These are phyloP conservation scores for Lodderomyces orthopsilosis DNA, from an alignment of 1,139 yeast genomes.

Conservation along the genomic window DNA sequence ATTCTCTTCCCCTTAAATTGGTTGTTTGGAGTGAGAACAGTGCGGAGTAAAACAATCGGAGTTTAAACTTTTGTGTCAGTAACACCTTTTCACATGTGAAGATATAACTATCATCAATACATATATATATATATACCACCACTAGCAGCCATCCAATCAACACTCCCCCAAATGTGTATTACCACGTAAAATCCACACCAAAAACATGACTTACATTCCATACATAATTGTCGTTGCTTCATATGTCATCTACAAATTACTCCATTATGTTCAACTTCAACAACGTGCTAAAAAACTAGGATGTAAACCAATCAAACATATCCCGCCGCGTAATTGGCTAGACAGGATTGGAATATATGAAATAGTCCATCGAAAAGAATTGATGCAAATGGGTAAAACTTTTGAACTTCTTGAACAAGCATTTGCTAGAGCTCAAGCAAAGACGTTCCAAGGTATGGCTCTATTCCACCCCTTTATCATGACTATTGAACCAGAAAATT, in stretches of 20 bases:
- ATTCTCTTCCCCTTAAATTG: too few species aligned
- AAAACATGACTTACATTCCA: background rate
- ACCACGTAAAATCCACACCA: background rate
- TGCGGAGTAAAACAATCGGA: background rate
- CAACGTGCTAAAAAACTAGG: background rate
- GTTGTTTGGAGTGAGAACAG: background rate
- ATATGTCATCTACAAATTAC: background rate
- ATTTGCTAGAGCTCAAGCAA: conserved; percentile 2
- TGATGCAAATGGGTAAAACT: background rate
- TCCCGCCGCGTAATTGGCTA: conserved; percentile 1
- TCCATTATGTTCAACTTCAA: background rate
- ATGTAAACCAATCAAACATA: conserved; percentile 5
- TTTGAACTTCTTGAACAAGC: conserved; percentile 1
- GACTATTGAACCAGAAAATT: conserved; percentile 25
- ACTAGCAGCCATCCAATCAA: too few species aligned
- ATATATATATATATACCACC: background rate
- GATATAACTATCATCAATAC: background rate
- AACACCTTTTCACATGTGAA: background rate
- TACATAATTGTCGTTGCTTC: background rate
- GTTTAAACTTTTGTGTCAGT: background rate
- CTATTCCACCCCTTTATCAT: conserved; percentile 9
- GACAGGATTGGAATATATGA: conserved; percentile 3
- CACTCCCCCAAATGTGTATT: background rate
- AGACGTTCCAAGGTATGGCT: conserved; percentile 4
- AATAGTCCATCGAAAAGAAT: background rate